Percentiles rank a stretch among this genome's conserved stretches.
These are phyloP conservation scores for Arthonia radiata DNA, from an alignment of 495 filamentous ascomycete genomes.

Conservation along the genomic window DNA sequence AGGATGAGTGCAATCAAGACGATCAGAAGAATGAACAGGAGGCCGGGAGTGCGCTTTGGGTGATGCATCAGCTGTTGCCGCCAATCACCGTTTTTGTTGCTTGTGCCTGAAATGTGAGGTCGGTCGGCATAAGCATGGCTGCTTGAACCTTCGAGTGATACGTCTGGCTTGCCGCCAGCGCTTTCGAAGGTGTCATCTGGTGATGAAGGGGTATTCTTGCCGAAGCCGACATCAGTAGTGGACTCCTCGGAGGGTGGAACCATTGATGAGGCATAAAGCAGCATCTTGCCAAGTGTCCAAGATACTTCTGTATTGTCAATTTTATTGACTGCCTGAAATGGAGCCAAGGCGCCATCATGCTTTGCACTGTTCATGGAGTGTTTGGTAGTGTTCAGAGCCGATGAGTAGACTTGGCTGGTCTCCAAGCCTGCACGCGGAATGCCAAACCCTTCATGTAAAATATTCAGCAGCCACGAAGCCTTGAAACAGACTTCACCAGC, in stretches of 20 bases:
- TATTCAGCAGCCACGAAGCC: slow-evolving; percentile 88
- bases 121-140: slow-evolving; percentile 15
- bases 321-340: slow-evolving; percentile 86
- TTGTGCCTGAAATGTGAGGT: slow-evolving; percentile 17
- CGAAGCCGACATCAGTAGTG: slow-evolving; percentile 65
- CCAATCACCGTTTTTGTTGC: slow-evolving; percentile 37
- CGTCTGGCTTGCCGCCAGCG: slow-evolving; percentile 28
- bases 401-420: slow-evolving; percentile 16
- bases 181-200: slow-evolving; percentile 67
- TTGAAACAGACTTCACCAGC: slow-evolving; percentile 90
- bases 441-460: slow-evolving; percentile 87
- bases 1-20: slow-evolving; percentile 40
- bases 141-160: slow-evolving; percentile 1
- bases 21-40: slow-evolving; percentile 51
- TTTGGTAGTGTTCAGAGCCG: slow-evolving; percentile 46
- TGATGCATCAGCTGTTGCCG: slow-evolving; percentile 35
- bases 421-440: slow-evolving; percentile 78
- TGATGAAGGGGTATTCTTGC: slow-evolving; percentile 44
- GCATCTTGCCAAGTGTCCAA: slow-evolving; percentile 94
- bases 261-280: slow-evolving; percentile 86
- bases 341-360: slow-evolving; percentile 56
- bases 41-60: too few species aligned
- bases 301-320: slow-evolving; percentile 84
- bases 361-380: slow-evolving; percentile 42
- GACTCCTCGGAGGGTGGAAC: slow-evolving; percentile 33